Percentiles rank a stretch among this genome's conserved stretches.
phyloP scores from a whole-genome alignment of 1,284 basidiomycete genomes.

The Coniophora puteana region DNA sequence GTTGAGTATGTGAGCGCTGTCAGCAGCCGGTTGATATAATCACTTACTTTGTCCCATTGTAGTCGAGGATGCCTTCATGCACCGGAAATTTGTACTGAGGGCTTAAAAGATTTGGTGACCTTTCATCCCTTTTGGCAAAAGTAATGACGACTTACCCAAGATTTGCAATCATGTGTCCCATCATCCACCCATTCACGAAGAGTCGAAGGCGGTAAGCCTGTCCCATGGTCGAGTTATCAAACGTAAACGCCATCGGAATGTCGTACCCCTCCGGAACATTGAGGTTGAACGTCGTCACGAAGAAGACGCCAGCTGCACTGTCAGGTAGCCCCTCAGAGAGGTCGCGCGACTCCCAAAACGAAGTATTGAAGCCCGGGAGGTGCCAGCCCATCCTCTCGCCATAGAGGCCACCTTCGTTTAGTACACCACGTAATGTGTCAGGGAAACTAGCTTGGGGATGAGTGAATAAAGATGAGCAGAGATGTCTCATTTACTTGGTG shows the following conservation, averaged over 20 bases:
- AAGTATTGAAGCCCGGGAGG: constrained; percentile 46
- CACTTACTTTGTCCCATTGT: constrained; percentile 64
- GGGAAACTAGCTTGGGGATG: constrained; percentile 24
- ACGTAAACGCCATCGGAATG: constrained; percentile 50
- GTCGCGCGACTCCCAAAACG: constrained; percentile 35
- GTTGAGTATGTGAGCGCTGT: constrained; percentile 4
- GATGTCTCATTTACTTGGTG: constrained; percentile 49
- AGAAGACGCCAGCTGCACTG: constrained; percentile 37
- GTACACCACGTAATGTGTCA: constrained; percentile 39
- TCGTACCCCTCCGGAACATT: constrained; percentile 42
- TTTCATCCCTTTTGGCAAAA: constrained; percentile 6
- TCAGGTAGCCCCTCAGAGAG: constrained; percentile 34
- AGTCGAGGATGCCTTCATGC: constrained; percentile 71
- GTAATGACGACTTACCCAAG: constrained; percentile 45
- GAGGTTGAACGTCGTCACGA: constrained; percentile 44
- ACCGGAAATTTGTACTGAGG: constrained; percentile 79
- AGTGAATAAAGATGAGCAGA: constrained; percentile 5
- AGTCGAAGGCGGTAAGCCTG: constrained; percentile 67
- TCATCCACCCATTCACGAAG: constrained; percentile 84
- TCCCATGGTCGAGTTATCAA: constrained; percentile 49
- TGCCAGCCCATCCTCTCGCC: constrained; percentile 51
- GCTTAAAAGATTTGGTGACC: constrained; percentile 32
- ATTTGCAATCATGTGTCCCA: constrained; percentile 72
- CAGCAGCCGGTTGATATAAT: not conserved
- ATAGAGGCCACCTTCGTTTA: constrained; percentile 47